Base-by-base conservation (phyloP, 257 asterid genomes). In the Pogostemon cablin region DNA sequence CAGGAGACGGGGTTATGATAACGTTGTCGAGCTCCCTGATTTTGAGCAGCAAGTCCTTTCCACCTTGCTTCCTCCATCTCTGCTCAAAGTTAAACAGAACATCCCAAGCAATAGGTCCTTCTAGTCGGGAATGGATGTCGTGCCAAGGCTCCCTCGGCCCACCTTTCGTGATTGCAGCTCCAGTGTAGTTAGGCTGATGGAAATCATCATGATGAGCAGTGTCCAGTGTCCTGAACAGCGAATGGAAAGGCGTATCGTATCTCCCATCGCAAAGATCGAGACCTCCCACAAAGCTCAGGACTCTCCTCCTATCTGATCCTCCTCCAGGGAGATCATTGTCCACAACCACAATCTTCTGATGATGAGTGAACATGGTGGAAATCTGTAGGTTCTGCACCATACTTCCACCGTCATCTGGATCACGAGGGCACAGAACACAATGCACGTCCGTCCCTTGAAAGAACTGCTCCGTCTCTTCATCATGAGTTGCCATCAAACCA, bases 131-230 rank as follows among this genome's bases (percentile, higher is more conserved):
- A 62, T 91, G 97, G 6, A 91, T 84, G 78, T 91, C 96, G 67
- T 91, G 97, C 96, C 97, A 91, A 7, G 97, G 95, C 81, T 88
- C 96, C 74, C 96, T 78, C 0, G 96, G 97, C 0, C 97, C 97
- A 17, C 96, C 97, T 63, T 84, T 89, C 8, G 77, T 56, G 53
- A 91, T 84, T 41, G 82, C 75, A 67, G 91, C 95, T 3, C 78
- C 98, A 0, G 87, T n/a, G 71, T 69, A 86, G 65, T 91, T 89
- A 3, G 98, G 95, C 77, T 87, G 97, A 71, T 91, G 96, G 76
- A 91, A 91, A 73, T 91, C 97, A 20, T 87, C 93, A 11, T 89
- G 96, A 55, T 89, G 97, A 8, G 91, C 96, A 1, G 91, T 86
- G 60, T 89, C 97, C 69, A 91, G 48, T 5, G 96, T 91, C 81